Conservation (phyloP, 208 protist genomes). For the Wallacemonas rigidus region DNA sequence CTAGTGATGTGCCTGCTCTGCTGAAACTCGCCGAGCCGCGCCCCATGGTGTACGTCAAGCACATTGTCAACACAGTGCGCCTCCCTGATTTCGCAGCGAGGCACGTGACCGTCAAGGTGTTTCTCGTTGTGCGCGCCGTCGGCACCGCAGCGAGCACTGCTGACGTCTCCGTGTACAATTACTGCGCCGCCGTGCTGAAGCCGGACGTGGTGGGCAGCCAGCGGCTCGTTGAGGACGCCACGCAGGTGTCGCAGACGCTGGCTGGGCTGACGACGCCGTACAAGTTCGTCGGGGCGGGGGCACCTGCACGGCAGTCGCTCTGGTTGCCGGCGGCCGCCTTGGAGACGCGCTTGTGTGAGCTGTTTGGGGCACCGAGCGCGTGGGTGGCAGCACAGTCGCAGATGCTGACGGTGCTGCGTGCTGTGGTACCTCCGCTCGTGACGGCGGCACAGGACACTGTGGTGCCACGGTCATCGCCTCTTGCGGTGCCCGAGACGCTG, state of each 20-base stretch:
- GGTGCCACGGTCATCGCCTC: no score
- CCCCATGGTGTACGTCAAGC: slow-evolving; percentile 38
- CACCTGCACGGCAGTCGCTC: background rate
- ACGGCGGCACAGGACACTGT: no score
- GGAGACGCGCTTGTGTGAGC: background rate
- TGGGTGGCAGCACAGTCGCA: background rate
- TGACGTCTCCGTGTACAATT: slow-evolving; percentile 37
- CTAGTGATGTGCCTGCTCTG: slow-evolving; percentile 40
- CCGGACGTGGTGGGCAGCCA: slow-evolving; percentile 15
- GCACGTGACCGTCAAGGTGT: slow-evolving; percentile 18
- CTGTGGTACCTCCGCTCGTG: background rate
- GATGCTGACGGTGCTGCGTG: background rate
- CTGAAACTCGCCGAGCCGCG: slow-evolving; percentile 40
- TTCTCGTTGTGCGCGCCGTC: slow-evolving; percentile 32
- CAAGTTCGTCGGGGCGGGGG: slow-evolving; percentile 6
- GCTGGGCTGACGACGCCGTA: background rate
- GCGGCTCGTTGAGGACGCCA: slow-evolving; percentile 25
- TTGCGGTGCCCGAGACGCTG: slow-evolving; percentile 22
- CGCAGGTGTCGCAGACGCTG: slow-evolving; percentile 14
- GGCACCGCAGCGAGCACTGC: slow-evolving; percentile 7
- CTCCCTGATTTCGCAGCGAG: slow-evolving; percentile 19
- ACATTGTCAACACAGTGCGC: slow-evolving; percentile 33
- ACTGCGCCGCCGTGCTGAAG: slow-evolving; percentile 23
- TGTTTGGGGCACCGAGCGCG: background rate
- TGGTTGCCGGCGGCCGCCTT: background rate